Conservation (phyloP, 345 rosid genomes). For the Draba incana region DNA sequence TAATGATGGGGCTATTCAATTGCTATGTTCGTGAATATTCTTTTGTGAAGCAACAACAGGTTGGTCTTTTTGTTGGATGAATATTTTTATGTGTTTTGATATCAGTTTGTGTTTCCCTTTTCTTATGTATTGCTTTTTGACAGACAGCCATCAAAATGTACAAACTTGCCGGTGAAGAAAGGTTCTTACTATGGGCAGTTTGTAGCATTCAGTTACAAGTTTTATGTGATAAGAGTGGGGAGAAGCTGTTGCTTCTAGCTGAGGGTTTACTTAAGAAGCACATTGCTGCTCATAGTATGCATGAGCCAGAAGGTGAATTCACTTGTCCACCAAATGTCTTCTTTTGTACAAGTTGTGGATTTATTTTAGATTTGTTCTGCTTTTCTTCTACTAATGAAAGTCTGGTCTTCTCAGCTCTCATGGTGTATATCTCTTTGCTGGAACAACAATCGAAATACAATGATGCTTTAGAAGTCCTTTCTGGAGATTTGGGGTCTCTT, state of each 20-base stretch:
- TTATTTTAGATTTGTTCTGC: constrained; percentile 8
- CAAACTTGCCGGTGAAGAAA: constrained; percentile 89
- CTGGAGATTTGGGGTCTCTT: constrained; percentile 87
- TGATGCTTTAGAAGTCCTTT: constrained; percentile 80
- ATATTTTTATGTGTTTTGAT: neutral
- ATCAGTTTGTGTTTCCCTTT: constrained; percentile 11
- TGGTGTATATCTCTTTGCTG: constrained; percentile 85
- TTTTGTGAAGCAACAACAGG: constrained; percentile 98
- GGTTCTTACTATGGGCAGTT: constrained; percentile 97
- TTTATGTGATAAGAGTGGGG: constrained; percentile 81
- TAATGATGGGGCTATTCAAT: constrained; percentile 97
- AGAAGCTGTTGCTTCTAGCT: constrained; percentile 80
- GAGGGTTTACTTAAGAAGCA: constrained; percentile 97
- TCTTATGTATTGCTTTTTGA: constrained; percentile 41
- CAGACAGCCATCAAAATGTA: constrained; percentile 99
- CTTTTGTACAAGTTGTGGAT: constrained; percentile 14
- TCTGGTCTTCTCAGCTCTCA: constrained; percentile 67
- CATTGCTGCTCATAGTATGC: constrained; percentile 83
- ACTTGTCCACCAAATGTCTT: constrained; percentile 24
- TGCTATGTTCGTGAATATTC: constrained; percentile 94
- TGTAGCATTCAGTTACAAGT: constrained; percentile 99
- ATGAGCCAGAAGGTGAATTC: constrained; percentile 86
- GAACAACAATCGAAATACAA: constrained; percentile 83
- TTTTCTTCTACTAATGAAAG: constrained; percentile 23
- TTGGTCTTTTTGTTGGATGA: constrained; percentile 41